Percentiles rank a stretch among this genome's conserved stretches.
Conservation (phyloP, 2,329 filamentous ascomycete species). For the Penicillium sp. region DNA sequence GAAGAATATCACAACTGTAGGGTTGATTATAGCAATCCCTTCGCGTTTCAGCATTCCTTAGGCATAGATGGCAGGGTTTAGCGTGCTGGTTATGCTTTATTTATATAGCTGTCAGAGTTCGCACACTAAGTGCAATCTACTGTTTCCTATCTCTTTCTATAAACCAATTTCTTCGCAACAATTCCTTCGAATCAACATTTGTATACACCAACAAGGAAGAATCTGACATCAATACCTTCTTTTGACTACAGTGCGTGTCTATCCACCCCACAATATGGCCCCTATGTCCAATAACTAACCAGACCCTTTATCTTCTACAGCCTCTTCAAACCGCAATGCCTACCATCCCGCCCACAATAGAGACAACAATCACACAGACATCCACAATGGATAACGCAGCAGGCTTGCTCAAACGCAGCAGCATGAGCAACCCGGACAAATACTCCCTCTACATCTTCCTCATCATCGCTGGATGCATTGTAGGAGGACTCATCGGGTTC, state of each 20-base stretch:
- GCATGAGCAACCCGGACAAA: slow-evolving; percentile 3
- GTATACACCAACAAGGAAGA: neutral
- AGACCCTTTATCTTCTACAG: neutral
- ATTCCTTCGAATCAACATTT: neutral
- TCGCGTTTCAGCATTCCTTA: slow-evolving; percentile 18
- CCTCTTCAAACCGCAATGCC: neutral
- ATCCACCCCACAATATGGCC: neutral
- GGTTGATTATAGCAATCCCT: slow-evolving; percentile 7
- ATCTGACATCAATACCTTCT: neutral
- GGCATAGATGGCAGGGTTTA: slow-evolving; percentile 4
- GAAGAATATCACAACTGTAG: slow-evolving; percentile 12
- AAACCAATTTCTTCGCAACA: neutral
- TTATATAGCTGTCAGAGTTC: neutral
- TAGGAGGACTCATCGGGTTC: slow-evolving; percentile 20
- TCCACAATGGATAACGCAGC: slow-evolving; percentile 3
- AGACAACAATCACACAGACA: neutral
- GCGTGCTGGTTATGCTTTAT: neutral
- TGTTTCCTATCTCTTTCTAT: neutral
- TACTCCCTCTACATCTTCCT: slow-evolving; percentile 26
- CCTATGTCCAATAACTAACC: neutral
- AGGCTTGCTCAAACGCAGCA: slow-evolving; percentile 17
- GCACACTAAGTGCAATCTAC: neutral
- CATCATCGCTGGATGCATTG: slow-evolving; percentile 30
- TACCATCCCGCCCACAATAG: neutral
- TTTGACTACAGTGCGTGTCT: neutral